These are phyloP conservation scores for Sugiyamaella boreocaroliniensis DNA, from an alignment of 805 yeast genomes.

Conservation along the genomic window DNA sequence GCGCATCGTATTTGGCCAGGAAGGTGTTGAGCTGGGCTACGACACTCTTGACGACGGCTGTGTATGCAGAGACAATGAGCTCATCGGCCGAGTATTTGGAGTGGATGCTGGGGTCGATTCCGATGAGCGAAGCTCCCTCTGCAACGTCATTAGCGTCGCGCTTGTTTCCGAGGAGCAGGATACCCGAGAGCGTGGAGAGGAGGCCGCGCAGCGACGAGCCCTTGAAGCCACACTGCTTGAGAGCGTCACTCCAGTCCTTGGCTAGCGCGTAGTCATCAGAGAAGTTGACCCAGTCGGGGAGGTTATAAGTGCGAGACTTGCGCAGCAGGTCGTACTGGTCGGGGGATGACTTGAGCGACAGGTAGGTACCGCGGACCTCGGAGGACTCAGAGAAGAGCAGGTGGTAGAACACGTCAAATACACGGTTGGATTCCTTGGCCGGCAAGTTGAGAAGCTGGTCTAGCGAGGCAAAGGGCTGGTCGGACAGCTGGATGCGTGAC, in stretches of 20 bases:
- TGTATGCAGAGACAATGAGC: slow-evolving; percentile 31
- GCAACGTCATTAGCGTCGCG: slow-evolving; percentile 28
- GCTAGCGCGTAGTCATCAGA: slow-evolving; percentile 36
- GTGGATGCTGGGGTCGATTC: slow-evolving; percentile 29
- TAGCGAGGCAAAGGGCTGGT: slow-evolving; percentile 26
- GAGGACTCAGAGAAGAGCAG: slow-evolving; percentile 29
- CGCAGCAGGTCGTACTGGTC: slow-evolving; percentile 27
- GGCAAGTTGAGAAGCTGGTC: slow-evolving; percentile 29
- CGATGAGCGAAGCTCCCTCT: slow-evolving; percentile 37
- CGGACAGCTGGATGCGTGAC: slow-evolving; percentile 25
- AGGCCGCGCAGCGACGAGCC: slow-evolving; percentile 30
- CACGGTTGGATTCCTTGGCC: slow-evolving; percentile 22
- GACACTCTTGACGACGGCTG: slow-evolving; percentile 28
- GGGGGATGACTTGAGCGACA: slow-evolving; percentile 27
- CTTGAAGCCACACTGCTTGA: slow-evolving; percentile 29
- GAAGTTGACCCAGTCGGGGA: slow-evolving; percentile 32
- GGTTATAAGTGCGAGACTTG: slow-evolving; percentile 24
- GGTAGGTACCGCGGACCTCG: slow-evolving; percentile 24
- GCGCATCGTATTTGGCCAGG: slow-evolving; percentile 27
- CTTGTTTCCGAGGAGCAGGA: slow-evolving; percentile 33
- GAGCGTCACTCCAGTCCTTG: slow-evolving; percentile 36
- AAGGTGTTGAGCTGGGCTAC: slow-evolving; percentile 31
- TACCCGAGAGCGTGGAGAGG: slow-evolving; percentile 33
- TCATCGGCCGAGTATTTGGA: slow-evolving; percentile 25
- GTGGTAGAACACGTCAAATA: slow-evolving; percentile 34